A percentile compares a stretch with the other conserved stretches of the same genome.
Conservation (phyloP, 495 filamentous ascomycete species). For the Neurospora pannonica region DNA sequence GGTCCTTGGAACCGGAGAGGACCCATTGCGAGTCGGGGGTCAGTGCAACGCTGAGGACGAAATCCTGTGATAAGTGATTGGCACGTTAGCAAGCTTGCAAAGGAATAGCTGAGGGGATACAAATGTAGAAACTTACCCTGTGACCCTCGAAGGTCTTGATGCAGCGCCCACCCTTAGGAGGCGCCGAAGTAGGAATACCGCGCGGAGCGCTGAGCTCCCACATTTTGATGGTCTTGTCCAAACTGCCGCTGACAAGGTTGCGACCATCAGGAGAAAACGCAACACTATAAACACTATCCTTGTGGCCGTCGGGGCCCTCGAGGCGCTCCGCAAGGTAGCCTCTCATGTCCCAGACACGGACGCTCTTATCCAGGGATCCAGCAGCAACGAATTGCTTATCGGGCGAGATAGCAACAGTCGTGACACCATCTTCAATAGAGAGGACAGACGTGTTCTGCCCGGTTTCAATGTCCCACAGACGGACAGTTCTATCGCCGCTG, state of each 20-base stretch:
- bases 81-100: background rate
- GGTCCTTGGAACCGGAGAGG: conserved; percentile 82
- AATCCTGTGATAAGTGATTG: conserved; percentile 49
- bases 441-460: conserved; percentile 65
- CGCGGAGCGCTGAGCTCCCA: conserved; percentile 75
- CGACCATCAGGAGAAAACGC: conserved; percentile 83
- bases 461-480: conserved; percentile 79
- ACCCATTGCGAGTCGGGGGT: conserved; percentile 86
- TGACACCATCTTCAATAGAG: conserved; percentile 83
- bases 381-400: conserved; percentile 80
- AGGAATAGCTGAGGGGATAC: background rate
- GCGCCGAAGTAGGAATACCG: conserved; percentile 39
- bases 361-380: conserved; percentile 82
- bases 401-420: conserved; percentile 85
- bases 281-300: conserved; percentile 87
- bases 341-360: conserved; percentile 78
- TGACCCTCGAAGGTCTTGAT: conserved; percentile 86
- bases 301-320: conserved; percentile 79
- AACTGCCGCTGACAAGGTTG: conserved; percentile 78
- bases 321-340: conserved; percentile 78
- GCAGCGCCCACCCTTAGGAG: conserved; percentile 68
- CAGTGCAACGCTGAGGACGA: conserved; percentile 79
- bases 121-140: conserved; percentile 48
- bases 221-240: conserved; percentile 94
- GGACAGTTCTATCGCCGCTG: conserved; percentile 78